phyloP scores from a whole-genome alignment of 2,329 filamentous ascomycete genomes.

The Exophiala bonariae region DNA sequence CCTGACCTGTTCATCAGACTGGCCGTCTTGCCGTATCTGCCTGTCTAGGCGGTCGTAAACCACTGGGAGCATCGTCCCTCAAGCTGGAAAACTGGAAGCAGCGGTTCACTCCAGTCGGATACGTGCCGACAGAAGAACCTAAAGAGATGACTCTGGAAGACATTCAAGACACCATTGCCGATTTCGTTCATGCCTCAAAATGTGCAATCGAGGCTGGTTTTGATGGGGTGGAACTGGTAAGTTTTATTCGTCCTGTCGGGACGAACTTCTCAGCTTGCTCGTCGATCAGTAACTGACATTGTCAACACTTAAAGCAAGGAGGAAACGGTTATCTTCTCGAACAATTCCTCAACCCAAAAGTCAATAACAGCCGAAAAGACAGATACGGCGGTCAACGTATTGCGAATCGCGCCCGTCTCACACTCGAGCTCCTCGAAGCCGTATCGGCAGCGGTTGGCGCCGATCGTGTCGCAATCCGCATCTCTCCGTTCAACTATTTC shows the following conservation, averaged over 20 bases:
- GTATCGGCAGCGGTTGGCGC: slow-evolving; percentile 45
- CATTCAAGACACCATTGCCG: slow-evolving; percentile 41
- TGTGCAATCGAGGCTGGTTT: slow-evolving; percentile 58
- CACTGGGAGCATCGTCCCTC: no score
- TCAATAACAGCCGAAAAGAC: slow-evolving; percentile 49
- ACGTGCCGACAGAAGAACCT: slow-evolving; percentile 31
- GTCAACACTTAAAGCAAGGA: slow-evolving; percentile 32
- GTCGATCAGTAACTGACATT: no score
- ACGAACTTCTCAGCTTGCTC: no score
- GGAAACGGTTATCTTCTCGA: slow-evolving; percentile 54
- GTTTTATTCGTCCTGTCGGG: no score
- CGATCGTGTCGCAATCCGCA: slow-evolving; percentile 46
- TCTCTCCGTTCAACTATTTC: slow-evolving; percentile 53
- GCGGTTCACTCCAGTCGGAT: no score
- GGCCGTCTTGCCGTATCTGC: no score
- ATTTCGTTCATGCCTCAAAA: slow-evolving; percentile 47
- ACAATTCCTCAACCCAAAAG: slow-evolving; percentile 52
- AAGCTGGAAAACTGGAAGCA: no score
- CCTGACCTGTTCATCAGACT: no score
- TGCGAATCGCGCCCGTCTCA: slow-evolving; percentile 55
- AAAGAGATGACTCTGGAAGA: slow-evolving; percentile 42
- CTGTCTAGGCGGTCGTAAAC: no score
- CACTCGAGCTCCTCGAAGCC: slow-evolving; percentile 53
- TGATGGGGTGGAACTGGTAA: slow-evolving; percentile 44
- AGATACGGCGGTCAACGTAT: slow-evolving; percentile 49